Base-by-base conservation (phyloP, 192 early-diverging fungal species). In the Entophlyctis helioformis region DNA sequence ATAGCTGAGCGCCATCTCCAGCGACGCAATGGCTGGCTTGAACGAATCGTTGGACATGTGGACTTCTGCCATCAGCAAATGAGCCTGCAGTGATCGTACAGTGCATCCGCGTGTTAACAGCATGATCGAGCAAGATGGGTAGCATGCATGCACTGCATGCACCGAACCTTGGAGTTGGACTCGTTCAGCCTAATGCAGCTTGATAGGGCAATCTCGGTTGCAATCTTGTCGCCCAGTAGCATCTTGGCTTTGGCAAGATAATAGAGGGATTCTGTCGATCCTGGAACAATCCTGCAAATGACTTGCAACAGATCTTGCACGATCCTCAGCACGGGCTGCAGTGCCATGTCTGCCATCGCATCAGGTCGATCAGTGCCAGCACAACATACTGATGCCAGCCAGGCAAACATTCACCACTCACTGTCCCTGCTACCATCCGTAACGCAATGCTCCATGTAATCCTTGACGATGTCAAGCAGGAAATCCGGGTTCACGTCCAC, bases 1-100 rank as follows among this genome's bases (percentile, higher is more conserved):
- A 31, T 63, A 64, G 47, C 70, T 68, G 28, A 76, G 49, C n/a
- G 50, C 69, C 51, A 60, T 72, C 22, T 76, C 74, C 11, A 76
- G 52, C 11, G 59, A 46, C 16, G 62, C 53, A 13, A 55, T 24
- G 3, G 67, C 67, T 23, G 42, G 51, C 34, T 55, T 43, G 21
- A 45, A 31, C 7, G 58, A 56, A 10, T 53, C 39, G 31, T 59
- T 60, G 22, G 50, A 19, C 11, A 66, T 18, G 35, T 72, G 54
- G 8, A 76, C 64, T 53, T 76, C 55, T 3, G 56, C 56, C 38
- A 68, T 48, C 27, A 76, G 52, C 0, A 76, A 21, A 45, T 72
- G 56, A 0, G 65, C 69, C 69, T 75, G 37, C n/a, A n/a, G n/a
- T n/a, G n/a, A n/a, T n/a, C n/a, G n/a, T n/a, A n/a, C n/a, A n/a